These are phyloP conservation scores for Phialocephala subalpina DNA, from an alignment of 2,329 filamentous ascomycete genomes.

Conservation along the genomic window DNA sequence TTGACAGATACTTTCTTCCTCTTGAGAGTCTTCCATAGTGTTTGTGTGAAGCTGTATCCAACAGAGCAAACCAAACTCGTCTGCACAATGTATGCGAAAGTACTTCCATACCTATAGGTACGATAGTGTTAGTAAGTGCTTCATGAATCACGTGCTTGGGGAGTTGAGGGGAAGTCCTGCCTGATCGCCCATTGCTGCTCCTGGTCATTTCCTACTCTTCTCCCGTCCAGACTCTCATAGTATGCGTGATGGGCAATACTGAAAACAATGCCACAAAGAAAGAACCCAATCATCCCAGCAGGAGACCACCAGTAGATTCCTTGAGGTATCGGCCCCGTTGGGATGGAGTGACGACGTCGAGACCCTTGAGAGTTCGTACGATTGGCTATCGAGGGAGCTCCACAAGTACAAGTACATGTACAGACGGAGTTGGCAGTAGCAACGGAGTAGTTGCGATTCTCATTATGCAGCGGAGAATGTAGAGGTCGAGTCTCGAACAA, in stretches of 20 bases:
- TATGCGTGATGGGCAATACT: slow-evolving; percentile 26
- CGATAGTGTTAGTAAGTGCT: neutral
- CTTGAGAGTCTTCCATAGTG: slow-evolving; percentile 29
- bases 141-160: neutral
- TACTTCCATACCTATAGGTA: slow-evolving; percentile 29
- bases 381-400: neutral
- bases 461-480: neutral
- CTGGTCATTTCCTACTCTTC: slow-evolving; percentile 24
- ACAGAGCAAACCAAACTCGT: slow-evolving; percentile 24
- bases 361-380: neutral
- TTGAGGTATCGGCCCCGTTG: neutral
- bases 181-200: slow-evolving; percentile 28
- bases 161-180: slow-evolving; percentile 14
- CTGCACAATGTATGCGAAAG: slow-evolving; percentile 26
- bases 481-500: neutral
- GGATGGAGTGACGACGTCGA: slow-evolving; percentile 1
- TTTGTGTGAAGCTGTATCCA: slow-evolving; percentile 28
- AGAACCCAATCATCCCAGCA: slow-evolving; percentile 22
- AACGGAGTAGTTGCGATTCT: neutral
- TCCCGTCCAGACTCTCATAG: slow-evolving; percentile 20
- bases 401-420: slow-evolving; percentile 2
- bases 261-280: slow-evolving; percentile 23
- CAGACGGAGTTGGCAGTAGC: neutral
- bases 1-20: slow-evolving; percentile 23
- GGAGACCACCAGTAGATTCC: slow-evolving; percentile 33